These are phyloP conservation scores for Capronia americana DNA, from an alignment of 2,329 filamentous ascomycete genomes.

Conservation along the genomic window DNA sequence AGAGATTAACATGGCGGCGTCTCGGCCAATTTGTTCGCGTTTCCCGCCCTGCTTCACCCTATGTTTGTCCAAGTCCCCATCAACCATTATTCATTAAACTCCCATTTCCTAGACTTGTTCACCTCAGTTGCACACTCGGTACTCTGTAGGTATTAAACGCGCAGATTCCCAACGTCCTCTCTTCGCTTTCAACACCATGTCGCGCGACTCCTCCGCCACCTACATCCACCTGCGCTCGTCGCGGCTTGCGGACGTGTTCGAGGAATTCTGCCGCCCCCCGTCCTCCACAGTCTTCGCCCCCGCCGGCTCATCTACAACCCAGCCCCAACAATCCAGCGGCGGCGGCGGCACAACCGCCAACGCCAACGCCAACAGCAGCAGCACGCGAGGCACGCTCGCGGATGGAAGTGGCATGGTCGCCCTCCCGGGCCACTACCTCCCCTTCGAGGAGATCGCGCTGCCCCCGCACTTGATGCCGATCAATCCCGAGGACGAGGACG, in stretches of 20 bases:
- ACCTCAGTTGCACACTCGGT: background rate
- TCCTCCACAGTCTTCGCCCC: conserved; percentile 39
- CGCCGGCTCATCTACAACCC: background rate
- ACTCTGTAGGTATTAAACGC: background rate
- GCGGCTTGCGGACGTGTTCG: conserved; percentile 57
- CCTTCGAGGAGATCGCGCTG: conserved; percentile 67
- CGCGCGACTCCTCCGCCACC: conserved; percentile 58
- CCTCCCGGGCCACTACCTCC: conserved; percentile 51
- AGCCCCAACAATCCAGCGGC: conserved; percentile 21
- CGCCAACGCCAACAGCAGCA: conserved; percentile 11
- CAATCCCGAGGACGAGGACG: conserved; percentile 71
- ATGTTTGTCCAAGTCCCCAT: no score
- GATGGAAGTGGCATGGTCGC: conserved; percentile 35
- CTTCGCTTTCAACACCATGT: conserved; percentile 42
- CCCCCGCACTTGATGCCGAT: conserved; percentile 66
- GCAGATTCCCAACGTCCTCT: no score
- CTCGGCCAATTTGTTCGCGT: no score
- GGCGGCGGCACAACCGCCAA: background rate
- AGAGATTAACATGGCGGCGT: no score
- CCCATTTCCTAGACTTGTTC: background rate
- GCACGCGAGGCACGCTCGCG: conserved; percentile 23
- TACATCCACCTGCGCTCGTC: conserved; percentile 58
- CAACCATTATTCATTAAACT: no score
- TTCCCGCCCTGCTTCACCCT: no score
- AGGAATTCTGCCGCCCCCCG: conserved; percentile 57